phyloP scores from a whole-genome alignment of 768 basidiomycete genomes.

The Agaricus blazei region DNA sequence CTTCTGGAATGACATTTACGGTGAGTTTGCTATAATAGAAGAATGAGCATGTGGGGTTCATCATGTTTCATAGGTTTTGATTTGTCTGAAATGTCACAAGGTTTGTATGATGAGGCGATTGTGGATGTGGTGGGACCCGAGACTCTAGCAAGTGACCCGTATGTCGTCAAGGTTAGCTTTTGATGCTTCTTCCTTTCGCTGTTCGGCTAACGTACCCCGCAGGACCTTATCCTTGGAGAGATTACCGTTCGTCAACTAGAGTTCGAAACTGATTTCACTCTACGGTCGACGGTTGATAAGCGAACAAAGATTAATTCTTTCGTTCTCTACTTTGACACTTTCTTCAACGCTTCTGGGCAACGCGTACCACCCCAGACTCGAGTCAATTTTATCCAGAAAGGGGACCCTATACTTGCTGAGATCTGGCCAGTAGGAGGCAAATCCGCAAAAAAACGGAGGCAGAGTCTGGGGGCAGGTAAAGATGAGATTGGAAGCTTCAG shows the following conservation, averaged over 20 bases:
- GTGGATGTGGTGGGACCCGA: conserved; percentile 73
- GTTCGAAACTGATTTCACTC: conserved; percentile 72
- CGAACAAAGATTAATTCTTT: conserved; percentile 71
- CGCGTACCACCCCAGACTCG: conserved; percentile 46
- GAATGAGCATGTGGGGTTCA: background rate
- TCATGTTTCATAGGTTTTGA: conserved; percentile 65
- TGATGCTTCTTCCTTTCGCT: background rate
- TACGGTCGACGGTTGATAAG: conserved; percentile 58
- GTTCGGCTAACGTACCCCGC: background rate
- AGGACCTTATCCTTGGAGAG: conserved; percentile 74
- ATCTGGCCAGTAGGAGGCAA: conserved; percentile 77
- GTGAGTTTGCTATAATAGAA: conserved; percentile 32
- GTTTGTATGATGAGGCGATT: conserved; percentile 76
- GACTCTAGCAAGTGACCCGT: conserved; percentile 59
- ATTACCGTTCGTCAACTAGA: conserved; percentile 70
- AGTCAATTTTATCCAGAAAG: conserved; percentile 52
- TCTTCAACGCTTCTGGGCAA: conserved; percentile 64
- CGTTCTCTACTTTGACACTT: conserved; percentile 92
- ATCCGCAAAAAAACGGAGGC: conserved; percentile 51
- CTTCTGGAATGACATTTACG: conserved; percentile 92
- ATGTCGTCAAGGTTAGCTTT: conserved; percentile 54
- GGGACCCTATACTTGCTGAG: conserved; percentile 65
- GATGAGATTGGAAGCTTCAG: conserved; percentile 72
- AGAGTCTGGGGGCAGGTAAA: conserved; percentile 46
- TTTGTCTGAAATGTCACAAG: conserved; percentile 73